Percentiles rank a stretch among this genome's conserved stretches.
Evolutionary conservation across 495 filamentous ascomycete genomes (phyloP).

Genomic region (Astrothelium macrocarpum): DNA sequence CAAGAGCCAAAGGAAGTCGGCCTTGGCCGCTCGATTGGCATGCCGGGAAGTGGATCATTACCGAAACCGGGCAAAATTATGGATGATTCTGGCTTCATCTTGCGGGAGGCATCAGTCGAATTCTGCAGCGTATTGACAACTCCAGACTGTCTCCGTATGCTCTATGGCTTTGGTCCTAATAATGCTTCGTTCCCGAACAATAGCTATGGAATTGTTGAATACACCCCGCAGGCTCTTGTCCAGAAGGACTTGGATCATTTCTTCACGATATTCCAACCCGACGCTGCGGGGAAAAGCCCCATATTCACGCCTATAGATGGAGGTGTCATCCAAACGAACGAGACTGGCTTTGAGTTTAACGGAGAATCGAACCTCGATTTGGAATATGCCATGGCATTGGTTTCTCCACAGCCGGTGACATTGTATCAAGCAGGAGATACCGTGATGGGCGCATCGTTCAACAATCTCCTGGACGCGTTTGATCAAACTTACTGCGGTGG

Average conservation of each 20-base stretch:
- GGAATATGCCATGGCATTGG: constrained; percentile 29
- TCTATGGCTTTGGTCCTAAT: not conserved
- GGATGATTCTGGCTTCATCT: not conserved
- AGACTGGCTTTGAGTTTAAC: constrained; percentile 24
- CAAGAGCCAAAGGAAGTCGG: not conserved
- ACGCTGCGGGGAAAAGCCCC: constrained; percentile 10
- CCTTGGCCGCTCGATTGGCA: not conserved
- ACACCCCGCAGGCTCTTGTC: constrained; percentile 29
- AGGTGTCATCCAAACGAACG: constrained; percentile 15
- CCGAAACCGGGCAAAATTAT: not conserved
- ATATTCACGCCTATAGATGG: constrained; percentile 19
- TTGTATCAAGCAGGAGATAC: constrained; percentile 35
- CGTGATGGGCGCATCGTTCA: constrained; percentile 27
- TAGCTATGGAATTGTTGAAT: constrained; percentile 28
- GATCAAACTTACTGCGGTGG: constrained; percentile 37
- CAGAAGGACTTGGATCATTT: constrained; percentile 25
- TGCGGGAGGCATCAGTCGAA: not conserved
- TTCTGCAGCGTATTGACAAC: not conserved
- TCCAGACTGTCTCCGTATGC: not conserved
- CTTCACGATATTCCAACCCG: constrained; percentile 16
- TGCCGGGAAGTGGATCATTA: not conserved
- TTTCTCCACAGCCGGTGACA: constrained; percentile 34
- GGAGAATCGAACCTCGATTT: constrained; percentile 33
- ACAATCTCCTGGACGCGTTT: constrained; percentile 40
- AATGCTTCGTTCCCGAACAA: not conserved